phyloP scores from a whole-genome alignment of 2,329 filamentous ascomycete species.

The Aspergillus flavus region DNA sequence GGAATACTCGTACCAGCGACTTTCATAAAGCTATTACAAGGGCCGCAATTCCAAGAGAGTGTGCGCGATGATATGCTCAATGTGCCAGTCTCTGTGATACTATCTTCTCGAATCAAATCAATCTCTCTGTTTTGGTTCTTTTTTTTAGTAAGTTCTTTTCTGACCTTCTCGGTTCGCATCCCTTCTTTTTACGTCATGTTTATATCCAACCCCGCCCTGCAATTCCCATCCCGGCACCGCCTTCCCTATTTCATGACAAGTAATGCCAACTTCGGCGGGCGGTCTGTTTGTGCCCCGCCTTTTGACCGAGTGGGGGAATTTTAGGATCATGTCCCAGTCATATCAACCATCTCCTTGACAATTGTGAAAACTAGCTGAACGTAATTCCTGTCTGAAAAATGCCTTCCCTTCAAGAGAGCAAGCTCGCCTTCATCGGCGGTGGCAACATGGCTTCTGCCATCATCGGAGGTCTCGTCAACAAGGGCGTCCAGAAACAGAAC shows the following conservation, averaged over 20 bases:
- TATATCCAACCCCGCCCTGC: neutral
- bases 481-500: conserved; percentile 33
- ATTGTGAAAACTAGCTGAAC: neutral
- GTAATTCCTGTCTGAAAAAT: neutral
- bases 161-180: too few species aligned
- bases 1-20: too few species aligned
- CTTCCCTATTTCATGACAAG: neutral
- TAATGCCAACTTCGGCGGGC: neutral
- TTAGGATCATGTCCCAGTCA: neutral
- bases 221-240: neutral
- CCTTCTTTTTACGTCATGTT: too few species aligned
- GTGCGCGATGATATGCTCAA: too few species aligned
- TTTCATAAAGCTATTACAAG: too few species aligned
- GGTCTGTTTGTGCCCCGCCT: neutral
- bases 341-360: neutral
- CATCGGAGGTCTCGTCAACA: conserved; percentile 34
- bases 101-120: too few species aligned
- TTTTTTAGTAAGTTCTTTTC: too few species aligned
- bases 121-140: too few species aligned
- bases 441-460: conserved; percentile 43
- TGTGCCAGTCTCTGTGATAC: too few species aligned
- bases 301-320: neutral
- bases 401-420: conserved; percentile 35
- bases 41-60: too few species aligned
- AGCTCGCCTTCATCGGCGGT: conserved; percentile 39